Evolutionary conservation across 257 asterid species (phyloP).

Genomic region (Scutellaria baicalensis): DNA sequence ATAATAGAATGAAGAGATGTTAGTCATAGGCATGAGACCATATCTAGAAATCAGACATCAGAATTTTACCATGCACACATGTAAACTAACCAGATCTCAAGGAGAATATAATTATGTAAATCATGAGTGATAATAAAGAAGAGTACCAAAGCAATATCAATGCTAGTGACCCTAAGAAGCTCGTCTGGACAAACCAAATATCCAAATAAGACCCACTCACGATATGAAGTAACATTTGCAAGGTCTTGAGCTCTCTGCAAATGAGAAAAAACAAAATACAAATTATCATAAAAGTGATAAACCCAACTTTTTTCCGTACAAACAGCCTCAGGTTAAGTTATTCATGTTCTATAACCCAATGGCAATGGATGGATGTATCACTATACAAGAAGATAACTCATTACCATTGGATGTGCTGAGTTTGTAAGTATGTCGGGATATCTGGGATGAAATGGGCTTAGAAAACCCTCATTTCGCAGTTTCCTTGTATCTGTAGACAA

Average conservation of each 20-base stretch:
- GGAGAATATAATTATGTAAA: background rate
- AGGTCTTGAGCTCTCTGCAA: constrained; percentile 98
- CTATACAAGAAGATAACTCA: constrained; percentile 13
- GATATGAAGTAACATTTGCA: constrained; percentile 93
- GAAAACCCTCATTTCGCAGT: constrained; percentile 93
- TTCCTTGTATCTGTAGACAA: constrained; percentile 94
- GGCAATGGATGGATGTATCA: background rate
- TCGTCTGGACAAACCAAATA: constrained; percentile 99
- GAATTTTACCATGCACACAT: constrained; percentile 4
- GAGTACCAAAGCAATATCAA: constrained; percentile 89
- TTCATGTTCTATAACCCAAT: constrained; percentile 9
- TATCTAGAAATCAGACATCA: constrained; percentile 14
- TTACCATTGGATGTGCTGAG: constrained; percentile 99
- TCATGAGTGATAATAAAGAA: constrained; percentile 13
- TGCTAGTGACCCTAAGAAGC: constrained; percentile 97
- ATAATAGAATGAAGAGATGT: constrained; percentile 3
- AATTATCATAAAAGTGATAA: constrained; percentile 7
- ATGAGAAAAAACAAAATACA: constrained; percentile 2
- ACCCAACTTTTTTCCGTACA: constrained; percentile 8
- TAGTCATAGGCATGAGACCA: constrained; percentile 12
- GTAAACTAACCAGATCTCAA: background rate
- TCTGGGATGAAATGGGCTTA: constrained; percentile 99
- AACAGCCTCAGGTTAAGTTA: background rate
- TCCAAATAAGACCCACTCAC: constrained; percentile 95
- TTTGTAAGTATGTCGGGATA: constrained; percentile 98